Evolutionary conservation across 2,329 filamentous ascomycete species (phyloP).

Genomic region (Penicillium janthinellum): DNA sequence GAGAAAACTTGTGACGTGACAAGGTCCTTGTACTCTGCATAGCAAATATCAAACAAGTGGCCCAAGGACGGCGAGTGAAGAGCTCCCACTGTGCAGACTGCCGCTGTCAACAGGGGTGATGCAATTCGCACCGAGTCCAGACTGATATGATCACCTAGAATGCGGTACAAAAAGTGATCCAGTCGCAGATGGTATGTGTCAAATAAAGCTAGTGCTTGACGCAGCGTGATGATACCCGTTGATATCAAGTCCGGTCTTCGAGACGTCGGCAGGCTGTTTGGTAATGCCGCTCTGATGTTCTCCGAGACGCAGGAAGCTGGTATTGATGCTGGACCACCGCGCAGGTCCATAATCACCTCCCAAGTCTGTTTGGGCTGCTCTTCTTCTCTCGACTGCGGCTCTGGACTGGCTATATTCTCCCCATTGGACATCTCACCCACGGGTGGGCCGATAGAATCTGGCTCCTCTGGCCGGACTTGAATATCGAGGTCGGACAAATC

Average conservation of each 20-base stretch:
- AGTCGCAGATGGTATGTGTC: constrained; percentile 47
- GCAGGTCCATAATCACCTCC: constrained; percentile 43
- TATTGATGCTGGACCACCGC: constrained; percentile 37
- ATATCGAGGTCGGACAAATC: constrained; percentile 22
- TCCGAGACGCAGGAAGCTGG: constrained; percentile 28
- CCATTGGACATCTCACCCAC: not conserved
- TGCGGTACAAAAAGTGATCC: constrained; percentile 51
- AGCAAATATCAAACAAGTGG: constrained; percentile 38
- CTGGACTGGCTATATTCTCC: constrained; percentile 2
- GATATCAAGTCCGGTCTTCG: constrained; percentile 46
- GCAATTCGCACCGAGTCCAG: constrained; percentile 38
- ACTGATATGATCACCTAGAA: constrained; percentile 43
- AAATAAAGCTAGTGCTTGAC: constrained; percentile 47
- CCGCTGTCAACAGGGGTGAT: constrained; percentile 48
- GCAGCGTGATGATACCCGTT: constrained; percentile 44
- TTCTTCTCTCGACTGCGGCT: constrained; percentile 6
- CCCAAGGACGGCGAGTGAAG: constrained; percentile 41
- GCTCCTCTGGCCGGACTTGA: constrained; percentile 5
- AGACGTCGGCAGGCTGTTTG: constrained; percentile 7
- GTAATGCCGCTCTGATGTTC: constrained; percentile 9
- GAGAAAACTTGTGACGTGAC: constrained; percentile 50
- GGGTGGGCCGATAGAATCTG: constrained; percentile 1
- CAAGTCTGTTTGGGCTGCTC: constrained; percentile 33
- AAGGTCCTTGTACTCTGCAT: constrained; percentile 47
- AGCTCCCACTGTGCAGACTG: constrained; percentile 50